phyloP scores from a whole-genome alignment of 2,329 filamentous ascomycete genomes.

The Ustulina deusta region DNA sequence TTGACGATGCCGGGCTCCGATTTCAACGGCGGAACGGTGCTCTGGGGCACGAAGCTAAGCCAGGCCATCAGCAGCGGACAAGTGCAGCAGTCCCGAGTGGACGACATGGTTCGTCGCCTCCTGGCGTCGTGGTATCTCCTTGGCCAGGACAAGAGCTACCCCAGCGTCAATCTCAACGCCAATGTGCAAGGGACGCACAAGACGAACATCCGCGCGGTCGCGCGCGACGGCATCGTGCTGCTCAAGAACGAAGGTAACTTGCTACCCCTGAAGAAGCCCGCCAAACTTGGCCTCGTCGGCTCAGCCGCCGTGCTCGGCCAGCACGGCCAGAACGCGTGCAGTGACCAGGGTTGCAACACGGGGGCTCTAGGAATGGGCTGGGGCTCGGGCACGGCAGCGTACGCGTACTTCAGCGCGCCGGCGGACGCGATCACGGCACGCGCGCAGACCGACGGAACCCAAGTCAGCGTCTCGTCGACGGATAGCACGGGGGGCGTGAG shows the following conservation, averaged over 20 bases:
- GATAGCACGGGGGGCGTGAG: slow-evolving; percentile 62
- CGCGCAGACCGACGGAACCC: slow-evolving; percentile 64
- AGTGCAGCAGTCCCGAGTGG: slow-evolving; percentile 69
- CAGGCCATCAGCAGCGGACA: slow-evolving; percentile 68
- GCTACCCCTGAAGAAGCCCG: slow-evolving; percentile 67
- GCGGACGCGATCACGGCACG: slow-evolving; percentile 72
- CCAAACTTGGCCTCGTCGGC: slow-evolving; percentile 71
- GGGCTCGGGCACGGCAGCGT: slow-evolving; percentile 72
- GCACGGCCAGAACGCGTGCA: slow-evolving; percentile 72
- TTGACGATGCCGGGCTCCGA: slow-evolving; percentile 84
- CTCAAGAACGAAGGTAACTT: slow-evolving; percentile 72
- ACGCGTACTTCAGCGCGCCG: slow-evolving; percentile 74
- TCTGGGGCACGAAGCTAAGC: slow-evolving; percentile 67
- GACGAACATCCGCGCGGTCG: slow-evolving; percentile 68
- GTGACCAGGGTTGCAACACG: slow-evolving; percentile 69
- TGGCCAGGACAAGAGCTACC: slow-evolving; percentile 63
- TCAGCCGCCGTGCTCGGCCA: slow-evolving; percentile 71
- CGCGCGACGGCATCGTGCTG: slow-evolving; percentile 71
- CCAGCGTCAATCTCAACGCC: slow-evolving; percentile 65
- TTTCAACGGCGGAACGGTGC: slow-evolving; percentile 63
- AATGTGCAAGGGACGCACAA: slow-evolving; percentile 71
- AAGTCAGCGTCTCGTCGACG: slow-evolving; percentile 66
- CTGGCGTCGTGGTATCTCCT: slow-evolving; percentile 72
- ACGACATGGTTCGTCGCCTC: slow-evolving; percentile 75
- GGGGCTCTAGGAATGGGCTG: slow-evolving; percentile 77